Percentiles rank a stretch among this genome's conserved stretches.
Conservation (phyloP, 2,329 filamentous ascomycete genomes). For the Sphaerostilbella broomeana region DNA sequence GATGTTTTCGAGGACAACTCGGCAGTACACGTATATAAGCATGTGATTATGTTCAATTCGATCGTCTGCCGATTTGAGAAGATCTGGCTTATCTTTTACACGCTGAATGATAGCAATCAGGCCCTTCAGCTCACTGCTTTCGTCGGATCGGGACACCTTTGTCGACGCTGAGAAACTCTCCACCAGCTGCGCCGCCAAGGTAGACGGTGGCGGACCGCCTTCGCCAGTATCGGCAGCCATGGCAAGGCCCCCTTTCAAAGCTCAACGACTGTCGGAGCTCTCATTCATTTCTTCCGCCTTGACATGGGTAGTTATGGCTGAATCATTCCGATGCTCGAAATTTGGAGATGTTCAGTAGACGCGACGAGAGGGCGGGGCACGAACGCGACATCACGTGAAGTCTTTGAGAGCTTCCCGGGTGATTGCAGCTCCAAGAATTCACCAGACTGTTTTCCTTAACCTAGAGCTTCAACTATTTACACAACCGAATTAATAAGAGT, state of each 20-base stretch:
- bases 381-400: conserved; percentile 20
- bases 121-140: conserved; percentile 67
- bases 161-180: conserved; percentile 66
- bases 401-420: no score
- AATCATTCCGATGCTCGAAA: conserved; percentile 1
- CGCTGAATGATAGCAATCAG: conserved; percentile 54
- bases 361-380: conserved; percentile 14
- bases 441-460: no score
- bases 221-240: conserved; percentile 16
- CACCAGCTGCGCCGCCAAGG: conserved; percentile 80
- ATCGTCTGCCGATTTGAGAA: conserved; percentile 56
- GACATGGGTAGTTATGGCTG: conserved; percentile 19
- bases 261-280: conserved; percentile 17
- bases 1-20: conserved; percentile 67
- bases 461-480: no score
- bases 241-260: conserved; percentile 13
- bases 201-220: conserved; percentile 58
- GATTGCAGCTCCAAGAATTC: no score
- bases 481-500: no score
- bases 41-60: conserved; percentile 74
- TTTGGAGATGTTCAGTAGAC: conserved; percentile 7
- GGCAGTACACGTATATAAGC: conserved; percentile 75
- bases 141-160: conserved; percentile 54
- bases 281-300: conserved; percentile 25
- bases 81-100: conserved; percentile 43